Evolutionary conservation across 345 rosid species (phyloP).

Genomic region (Eucalyptus tenuipes): DNA sequence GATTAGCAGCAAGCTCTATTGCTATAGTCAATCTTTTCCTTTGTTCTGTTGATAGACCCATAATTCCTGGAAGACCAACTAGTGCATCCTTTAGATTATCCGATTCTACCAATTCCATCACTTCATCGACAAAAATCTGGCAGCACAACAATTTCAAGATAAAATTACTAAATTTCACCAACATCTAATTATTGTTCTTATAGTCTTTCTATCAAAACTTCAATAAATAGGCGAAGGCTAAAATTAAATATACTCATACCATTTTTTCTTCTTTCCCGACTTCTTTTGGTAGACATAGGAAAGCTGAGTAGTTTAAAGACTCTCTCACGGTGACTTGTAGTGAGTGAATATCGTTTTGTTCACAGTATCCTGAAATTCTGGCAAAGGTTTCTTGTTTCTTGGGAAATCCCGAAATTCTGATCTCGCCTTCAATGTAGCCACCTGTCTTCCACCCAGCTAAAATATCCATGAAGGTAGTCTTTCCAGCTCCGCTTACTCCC

Average conservation of each 20-base stretch:
- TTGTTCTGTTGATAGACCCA: conserved; percentile 75
- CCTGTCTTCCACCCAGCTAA: conserved; percentile 30
- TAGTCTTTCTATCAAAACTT: not conserved
- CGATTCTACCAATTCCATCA: conserved; percentile 13
- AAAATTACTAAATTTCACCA: not conserved
- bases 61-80: conserved; percentile 13
- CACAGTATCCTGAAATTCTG: conserved; percentile 7
- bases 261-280: conserved; percentile 3
- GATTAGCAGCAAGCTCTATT: conserved; percentile 74
- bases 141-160: not conserved
- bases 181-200: not conserved
- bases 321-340: conserved; percentile 8
- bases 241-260: not conserved
- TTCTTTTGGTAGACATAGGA: conserved; percentile 11
- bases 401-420: conserved; percentile 25
- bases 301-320: conserved; percentile 7
- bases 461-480: conserved; percentile 39
- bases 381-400: conserved; percentile 21
- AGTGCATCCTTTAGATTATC: conserved; percentile 7
- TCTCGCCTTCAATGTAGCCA: conserved; percentile 27
- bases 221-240: not conserved
- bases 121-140: conserved; percentile 14
- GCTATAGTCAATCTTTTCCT: conserved; percentile 81
- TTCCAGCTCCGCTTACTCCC: conserved; percentile 46
- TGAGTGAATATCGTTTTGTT: conserved; percentile 8